Conservation (phyloP, 2,329 filamentous ascomycete genomes). For the Beauveria brongniartii region DNA sequence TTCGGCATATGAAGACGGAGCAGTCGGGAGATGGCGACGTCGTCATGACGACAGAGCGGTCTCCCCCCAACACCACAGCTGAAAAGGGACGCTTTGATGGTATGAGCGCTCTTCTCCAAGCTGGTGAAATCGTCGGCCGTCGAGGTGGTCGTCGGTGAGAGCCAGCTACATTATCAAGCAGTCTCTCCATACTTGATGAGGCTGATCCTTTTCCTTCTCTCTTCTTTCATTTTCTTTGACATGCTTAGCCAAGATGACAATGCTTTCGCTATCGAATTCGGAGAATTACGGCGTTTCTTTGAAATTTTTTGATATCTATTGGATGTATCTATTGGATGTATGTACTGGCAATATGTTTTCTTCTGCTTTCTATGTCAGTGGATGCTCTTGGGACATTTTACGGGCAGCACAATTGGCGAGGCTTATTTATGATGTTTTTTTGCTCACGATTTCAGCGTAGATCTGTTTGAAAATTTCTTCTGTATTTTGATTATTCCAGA, state of each 20-base stretch:
- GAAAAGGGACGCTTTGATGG: conserved; percentile 38
- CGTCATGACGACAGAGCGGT: conserved; percentile 22
- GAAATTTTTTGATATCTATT: not conserved
- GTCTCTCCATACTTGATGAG: not conserved
- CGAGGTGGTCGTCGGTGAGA: conserved; percentile 18
- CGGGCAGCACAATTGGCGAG: not conserved
- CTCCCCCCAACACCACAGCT: conserved; percentile 21
- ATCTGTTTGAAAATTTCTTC: not conserved
- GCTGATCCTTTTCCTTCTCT: not conserved
- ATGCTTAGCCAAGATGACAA: not conserved
- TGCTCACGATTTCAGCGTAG: conserved; percentile 1
- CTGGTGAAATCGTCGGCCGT: conserved; percentile 51
- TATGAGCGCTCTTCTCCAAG: conserved; percentile 49
- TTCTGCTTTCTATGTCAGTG: not conserved
- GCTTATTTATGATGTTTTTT: not conserved
- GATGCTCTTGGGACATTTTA: not conserved
- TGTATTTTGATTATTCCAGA: not conserved
- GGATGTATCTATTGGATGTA: conserved; percentile 1
- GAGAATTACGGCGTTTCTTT: not conserved
- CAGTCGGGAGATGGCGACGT: conserved; percentile 23
- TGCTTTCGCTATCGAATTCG: not conserved
- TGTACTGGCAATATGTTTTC: not conserved
- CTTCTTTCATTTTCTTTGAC: not conserved
- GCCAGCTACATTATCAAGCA: not conserved
- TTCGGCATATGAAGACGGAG: conserved; percentile 24